These are phyloP conservation scores for Talaromyces adpressus DNA, from an alignment of 495 filamentous ascomycete species.

Conservation along the genomic window DNA sequence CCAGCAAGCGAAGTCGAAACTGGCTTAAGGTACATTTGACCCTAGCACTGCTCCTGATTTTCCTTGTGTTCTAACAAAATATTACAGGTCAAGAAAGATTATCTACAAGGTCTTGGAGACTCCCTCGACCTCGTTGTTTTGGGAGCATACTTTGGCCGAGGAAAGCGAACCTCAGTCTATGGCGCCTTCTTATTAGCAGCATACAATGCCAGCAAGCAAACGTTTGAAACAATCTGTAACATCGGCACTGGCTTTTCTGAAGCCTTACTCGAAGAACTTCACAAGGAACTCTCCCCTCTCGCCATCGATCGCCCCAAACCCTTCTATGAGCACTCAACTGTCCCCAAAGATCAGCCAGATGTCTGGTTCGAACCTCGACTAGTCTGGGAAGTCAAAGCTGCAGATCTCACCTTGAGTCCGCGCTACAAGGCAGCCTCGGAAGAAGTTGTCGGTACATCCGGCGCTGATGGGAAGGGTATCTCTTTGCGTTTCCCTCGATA, in stretches of 20 bases:
- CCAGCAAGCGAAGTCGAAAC: slow-evolving; percentile 88
- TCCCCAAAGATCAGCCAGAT: slow-evolving; percentile 88
- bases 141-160: slow-evolving; percentile 88
- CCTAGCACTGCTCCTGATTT: neutral
- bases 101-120: slow-evolving; percentile 86
- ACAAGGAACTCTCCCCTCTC: slow-evolving; percentile 59
- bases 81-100: slow-evolving; percentile 87
- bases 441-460: slow-evolving; percentile 44
- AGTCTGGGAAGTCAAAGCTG: slow-evolving; percentile 97
- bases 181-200: slow-evolving; percentile 93
- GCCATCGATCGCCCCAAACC: slow-evolving; percentile 88
- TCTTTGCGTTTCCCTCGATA: slow-evolving; percentile 87
- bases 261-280: slow-evolving; percentile 71
- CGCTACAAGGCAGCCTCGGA: slow-evolving; percentile 78
- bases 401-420: slow-evolving; percentile 87
- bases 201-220: slow-evolving; percentile 72
- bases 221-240: slow-evolving; percentile 93
- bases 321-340: slow-evolving; percentile 80
- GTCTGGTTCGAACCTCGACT: slow-evolving; percentile 95
- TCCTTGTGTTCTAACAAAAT: slow-evolving; percentile 12
- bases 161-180: slow-evolving; percentile 91
- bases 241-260: slow-evolving; percentile 97
- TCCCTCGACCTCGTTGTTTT: slow-evolving; percentile 95
- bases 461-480: slow-evolving; percentile 69
- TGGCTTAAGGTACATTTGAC: slow-evolving; percentile 76